These are phyloP conservation scores for Malassezia sympodialis DNA, from an alignment of 1,284 basidiomycete genomes.

Conservation along the genomic window DNA sequence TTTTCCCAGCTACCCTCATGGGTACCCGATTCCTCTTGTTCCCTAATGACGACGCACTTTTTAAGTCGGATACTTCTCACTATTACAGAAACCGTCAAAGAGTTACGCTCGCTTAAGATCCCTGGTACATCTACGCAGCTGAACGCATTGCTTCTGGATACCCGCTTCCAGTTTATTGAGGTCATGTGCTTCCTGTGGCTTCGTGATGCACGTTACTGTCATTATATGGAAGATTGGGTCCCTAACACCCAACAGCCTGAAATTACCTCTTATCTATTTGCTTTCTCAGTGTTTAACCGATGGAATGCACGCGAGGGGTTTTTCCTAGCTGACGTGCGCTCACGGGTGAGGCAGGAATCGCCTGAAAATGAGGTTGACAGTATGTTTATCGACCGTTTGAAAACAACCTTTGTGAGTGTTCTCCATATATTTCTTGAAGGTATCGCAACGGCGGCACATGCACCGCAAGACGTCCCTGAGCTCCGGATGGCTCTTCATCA, in stretches of 20 bases:
- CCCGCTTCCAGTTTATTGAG: slow-evolving; percentile 78
- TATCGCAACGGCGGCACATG: slow-evolving; percentile 67
- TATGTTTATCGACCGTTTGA: slow-evolving; percentile 57
- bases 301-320: slow-evolving; percentile 69
- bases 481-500: slow-evolving; percentile 15
- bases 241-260: slow-evolving; percentile 53
- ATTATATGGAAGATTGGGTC: slow-evolving; percentile 76
- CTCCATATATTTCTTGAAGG: slow-evolving; percentile 84
- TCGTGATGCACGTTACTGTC: slow-evolving; percentile 71
- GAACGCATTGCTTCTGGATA: slow-evolving; percentile 65
- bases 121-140: slow-evolving; percentile 58
- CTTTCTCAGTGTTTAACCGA: slow-evolving; percentile 72
- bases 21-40: slow-evolving; percentile 67
- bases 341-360: not conserved
- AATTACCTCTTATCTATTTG: slow-evolving; percentile 57
- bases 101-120: slow-evolving; percentile 71
- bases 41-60: slow-evolving; percentile 72
- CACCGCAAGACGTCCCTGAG: slow-evolving; percentile 35
- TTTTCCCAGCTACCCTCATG: slow-evolving; percentile 55
- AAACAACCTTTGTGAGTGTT: slow-evolving; percentile 74
- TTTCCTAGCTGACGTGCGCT: slow-evolving; percentile 68
- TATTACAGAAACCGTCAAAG: slow-evolving; percentile 72
- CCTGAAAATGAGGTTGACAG: slow-evolving; percentile 20
- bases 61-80: slow-evolving; percentile 69
- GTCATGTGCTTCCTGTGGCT: slow-evolving; percentile 71